Evolutionary conservation across 2,329 filamentous ascomycete genomes (phyloP), one percentile per base, ranked within the genome.

Genomic region (Colletotrichum sp.): DNA sequence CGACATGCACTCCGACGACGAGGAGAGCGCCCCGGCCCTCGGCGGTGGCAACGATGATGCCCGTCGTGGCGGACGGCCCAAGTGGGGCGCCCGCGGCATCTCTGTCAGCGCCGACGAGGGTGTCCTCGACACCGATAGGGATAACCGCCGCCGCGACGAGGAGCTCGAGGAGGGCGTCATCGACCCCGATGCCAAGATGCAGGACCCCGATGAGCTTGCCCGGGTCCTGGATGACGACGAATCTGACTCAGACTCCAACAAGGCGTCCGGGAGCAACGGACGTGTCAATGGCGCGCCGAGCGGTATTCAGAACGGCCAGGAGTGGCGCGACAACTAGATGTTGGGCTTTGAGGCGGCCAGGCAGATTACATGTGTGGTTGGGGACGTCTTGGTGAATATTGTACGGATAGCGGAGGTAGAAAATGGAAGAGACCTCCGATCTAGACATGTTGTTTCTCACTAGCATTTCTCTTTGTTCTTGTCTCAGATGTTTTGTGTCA

Each of bases 61-160:
- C 28, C 80, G 80, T 70, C 76, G 78, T 44, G 81, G 80, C 75
- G 78, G 81, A 69, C 83, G 89, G 77, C 89, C 89, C 55, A 92
- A 90, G 79, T 94, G 92, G 92, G 92, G 92, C 15, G 85, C 89
- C 5, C 87, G 92, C 30, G 92, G 92, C 70, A 94, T 94, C 80
- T 93, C 91, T 2, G 89, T 94, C 79, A 92, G 90, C 78, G 92
- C 92, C 36, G 92, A 94, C 78, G 92, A 94, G 26, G 89, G 89
- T 3, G 88, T 92, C 5, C 83, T 91, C 15, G 89, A 88, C 71
- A 82, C 86, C 55, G 89, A 92, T 71, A 85, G 86, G 36, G 87
- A 88, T 57, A 83, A 85, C 62, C 86, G 85, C n/a, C 79, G 82
- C 18, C 81, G 79, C 12, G 84, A 85, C 21, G 85, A 89, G 63